A percentile compares a stretch with the other conserved stretches of the same genome.
Evolutionary conservation across 306 rosid genomes (phyloP).

Genomic region (Purshia tridentata): DNA sequence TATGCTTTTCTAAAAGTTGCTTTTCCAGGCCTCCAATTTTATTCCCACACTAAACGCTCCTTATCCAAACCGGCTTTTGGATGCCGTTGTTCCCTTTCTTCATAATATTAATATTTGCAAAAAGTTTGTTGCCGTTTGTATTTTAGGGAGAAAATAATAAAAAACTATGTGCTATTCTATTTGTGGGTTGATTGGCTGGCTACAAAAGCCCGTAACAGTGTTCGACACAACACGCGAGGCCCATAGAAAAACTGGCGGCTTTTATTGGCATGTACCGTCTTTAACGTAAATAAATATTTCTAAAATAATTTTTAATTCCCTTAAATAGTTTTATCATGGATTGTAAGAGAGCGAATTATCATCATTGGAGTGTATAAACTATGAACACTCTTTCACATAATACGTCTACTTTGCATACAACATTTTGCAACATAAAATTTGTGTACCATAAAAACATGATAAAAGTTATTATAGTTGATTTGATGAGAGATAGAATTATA

Average conservation of each 20-base stretch:
- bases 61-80: neutral
- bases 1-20: conserved; percentile 5
- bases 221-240: conserved; percentile 34
- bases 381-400: too few relatives aligned
- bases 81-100: neutral
- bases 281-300: neutral
- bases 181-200: conserved; percentile 1
- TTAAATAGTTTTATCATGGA: too few relatives aligned
- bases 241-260: conserved; percentile 31
- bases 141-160: neutral
- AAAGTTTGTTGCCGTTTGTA: neutral
- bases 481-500: too few relatives aligned
- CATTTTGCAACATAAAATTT: too few relatives aligned
- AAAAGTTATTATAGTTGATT: too few relatives aligned
- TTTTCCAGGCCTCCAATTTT: neutral
- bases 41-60: neutral
- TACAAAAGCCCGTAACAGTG: conserved; percentile 18
- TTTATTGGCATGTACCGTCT: conserved; percentile 16
- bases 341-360: too few relatives aligned
- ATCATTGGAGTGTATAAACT: too few relatives aligned
- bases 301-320: neutral
- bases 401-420: too few relatives aligned
- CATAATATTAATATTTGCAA: neutral
- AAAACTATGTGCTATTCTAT: neutral
- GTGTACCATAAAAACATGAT: too few relatives aligned